A percentile compares a stretch with the other conserved stretches of the same genome.
These are phyloP conservation scores for Hemisphaericaspora lyxosophila DNA, from an alignment of 1,139 yeast species.

Conservation along the genomic window DNA sequence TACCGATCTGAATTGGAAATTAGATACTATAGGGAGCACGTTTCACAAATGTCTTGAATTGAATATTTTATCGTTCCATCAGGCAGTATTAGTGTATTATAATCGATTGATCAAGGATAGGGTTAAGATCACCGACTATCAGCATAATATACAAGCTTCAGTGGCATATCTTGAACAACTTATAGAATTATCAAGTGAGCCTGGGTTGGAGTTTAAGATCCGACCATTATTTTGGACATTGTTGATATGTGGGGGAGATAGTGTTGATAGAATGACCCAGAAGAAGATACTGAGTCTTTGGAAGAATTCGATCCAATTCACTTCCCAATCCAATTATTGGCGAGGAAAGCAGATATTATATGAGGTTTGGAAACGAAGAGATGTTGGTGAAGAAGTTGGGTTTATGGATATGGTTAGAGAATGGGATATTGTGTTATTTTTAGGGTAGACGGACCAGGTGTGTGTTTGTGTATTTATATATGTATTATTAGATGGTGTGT, in stretches of 20 bases:
- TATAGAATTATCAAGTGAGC: constrained; percentile 14
- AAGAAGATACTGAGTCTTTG: constrained; percentile 31
- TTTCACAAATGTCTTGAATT: constrained; percentile 42
- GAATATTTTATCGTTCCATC: constrained; percentile 41
- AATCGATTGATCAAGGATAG: constrained; percentile 43
- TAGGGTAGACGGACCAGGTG: constrained; percentile 21
- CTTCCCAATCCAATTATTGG: constrained; percentile 43
- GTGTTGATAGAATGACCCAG: constrained; percentile 12
- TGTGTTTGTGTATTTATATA: neutral
- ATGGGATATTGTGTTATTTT: constrained; percentile 49
- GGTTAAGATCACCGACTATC: constrained; percentile 29
- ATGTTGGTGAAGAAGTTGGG: constrained; percentile 40
- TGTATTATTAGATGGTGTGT: neutral
- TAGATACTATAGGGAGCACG: constrained; percentile 20
- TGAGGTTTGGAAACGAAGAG: constrained; percentile 52
- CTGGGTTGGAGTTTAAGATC: constrained; percentile 12
- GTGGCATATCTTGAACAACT: constrained; percentile 34
- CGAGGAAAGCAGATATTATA: constrained; percentile 52
- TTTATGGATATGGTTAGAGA: constrained; percentile 57
- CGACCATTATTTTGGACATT: constrained; percentile 50
- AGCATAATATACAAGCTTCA: constrained; percentile 31
- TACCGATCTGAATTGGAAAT: constrained; percentile 36
- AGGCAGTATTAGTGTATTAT: constrained; percentile 44
- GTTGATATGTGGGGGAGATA: constrained; percentile 49
- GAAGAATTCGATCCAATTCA: constrained; percentile 22